phyloP scores from a whole-genome alignment of 768 basidiomycete species.

The Podaxis sp. region DNA sequence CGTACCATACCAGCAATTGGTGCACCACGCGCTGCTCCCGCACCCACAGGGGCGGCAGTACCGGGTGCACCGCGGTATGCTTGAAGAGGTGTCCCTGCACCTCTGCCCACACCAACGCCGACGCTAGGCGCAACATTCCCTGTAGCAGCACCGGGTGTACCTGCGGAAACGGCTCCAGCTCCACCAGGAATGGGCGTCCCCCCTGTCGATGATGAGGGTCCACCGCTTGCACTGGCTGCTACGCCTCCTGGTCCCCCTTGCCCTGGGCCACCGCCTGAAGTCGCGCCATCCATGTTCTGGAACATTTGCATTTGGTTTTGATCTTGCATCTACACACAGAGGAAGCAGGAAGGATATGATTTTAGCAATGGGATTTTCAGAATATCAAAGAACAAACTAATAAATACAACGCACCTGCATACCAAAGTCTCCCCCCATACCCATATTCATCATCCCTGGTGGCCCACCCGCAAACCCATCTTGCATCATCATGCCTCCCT shows the following conservation, averaged over 20 bases:
- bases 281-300: constrained; percentile 54
- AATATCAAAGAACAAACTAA: background rate
- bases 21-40: constrained; percentile 38
- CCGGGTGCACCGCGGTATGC: constrained; percentile 26
- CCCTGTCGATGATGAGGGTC: background rate
- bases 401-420: constrained; percentile 62
- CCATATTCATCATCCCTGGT: constrained; percentile 67
- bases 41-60: constrained; percentile 23
- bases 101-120: constrained; percentile 7
- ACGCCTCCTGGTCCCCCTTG: constrained; percentile 42
- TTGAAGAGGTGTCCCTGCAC: constrained; percentile 23
- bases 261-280: background rate
- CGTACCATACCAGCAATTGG: constrained; percentile 37
- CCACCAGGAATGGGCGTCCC: constrained; percentile 10
- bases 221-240: background rate
- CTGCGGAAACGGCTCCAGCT: background rate
- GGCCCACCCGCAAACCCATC: constrained; percentile 48
- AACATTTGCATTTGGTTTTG: constrained; percentile 68
- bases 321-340: constrained; percentile 39
- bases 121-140: background rate
- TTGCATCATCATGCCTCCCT: constrained; percentile 40
- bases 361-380: constrained; percentile 19
- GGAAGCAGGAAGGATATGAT: background rate
- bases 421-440: constrained; percentile 65
- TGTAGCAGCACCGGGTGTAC: background rate